A percentile compares a stretch with the other conserved stretches of the same genome.
phyloP scores from a whole-genome alignment of 225 moss, liverwort and hornwort species.

The Bryum argenteum region DNA sequence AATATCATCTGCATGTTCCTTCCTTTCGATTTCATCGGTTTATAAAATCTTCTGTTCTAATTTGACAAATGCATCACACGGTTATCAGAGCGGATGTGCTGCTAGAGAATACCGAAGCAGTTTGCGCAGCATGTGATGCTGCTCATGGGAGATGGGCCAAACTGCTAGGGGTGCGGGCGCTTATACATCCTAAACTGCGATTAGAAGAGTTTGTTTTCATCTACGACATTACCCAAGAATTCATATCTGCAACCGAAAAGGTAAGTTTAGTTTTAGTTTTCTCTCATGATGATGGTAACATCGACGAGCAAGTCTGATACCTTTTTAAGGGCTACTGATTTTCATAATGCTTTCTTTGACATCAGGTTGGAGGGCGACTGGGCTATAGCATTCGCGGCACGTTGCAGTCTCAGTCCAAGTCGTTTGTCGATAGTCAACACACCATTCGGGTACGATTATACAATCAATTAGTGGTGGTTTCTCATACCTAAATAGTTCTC shows the following conservation, averaged over 20 bases:
- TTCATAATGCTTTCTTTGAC: slow-evolving; percentile 14
- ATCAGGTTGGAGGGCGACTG: slow-evolving; percentile 97
- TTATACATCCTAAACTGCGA: slow-evolving; percentile 86
- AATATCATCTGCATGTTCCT: slow-evolving; percentile 1
- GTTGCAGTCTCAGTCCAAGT: slow-evolving; percentile 93
- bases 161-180: slow-evolving; percentile 85
- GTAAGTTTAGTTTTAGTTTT: slow-evolving; percentile 31
- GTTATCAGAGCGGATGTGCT: slow-evolving; percentile 89
- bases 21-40: slow-evolving; percentile 13
- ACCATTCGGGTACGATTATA: slow-evolving; percentile 56
- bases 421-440: slow-evolving; percentile 98
- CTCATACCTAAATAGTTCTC: neutral
- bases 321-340: slow-evolving; percentile 6
- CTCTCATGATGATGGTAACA: slow-evolving; percentile 12
- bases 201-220: slow-evolving; percentile 93
- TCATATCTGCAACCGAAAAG: slow-evolving; percentile 97
- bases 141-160: slow-evolving; percentile 99
- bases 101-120: slow-evolving; percentile 93
- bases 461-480: neutral
- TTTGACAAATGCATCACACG: slow-evolving; percentile 34
- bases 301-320: slow-evolving; percentile 3
- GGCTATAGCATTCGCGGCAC: slow-evolving; percentile 98
- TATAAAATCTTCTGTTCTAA: slow-evolving; percentile 1
- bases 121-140: slow-evolving; percentile 98
- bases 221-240: slow-evolving; percentile 88